These are phyloP conservation scores for Neofusicoccum umdonicola DNA, from an alignment of 2,329 filamentous ascomycete species.

Conservation along the genomic window DNA sequence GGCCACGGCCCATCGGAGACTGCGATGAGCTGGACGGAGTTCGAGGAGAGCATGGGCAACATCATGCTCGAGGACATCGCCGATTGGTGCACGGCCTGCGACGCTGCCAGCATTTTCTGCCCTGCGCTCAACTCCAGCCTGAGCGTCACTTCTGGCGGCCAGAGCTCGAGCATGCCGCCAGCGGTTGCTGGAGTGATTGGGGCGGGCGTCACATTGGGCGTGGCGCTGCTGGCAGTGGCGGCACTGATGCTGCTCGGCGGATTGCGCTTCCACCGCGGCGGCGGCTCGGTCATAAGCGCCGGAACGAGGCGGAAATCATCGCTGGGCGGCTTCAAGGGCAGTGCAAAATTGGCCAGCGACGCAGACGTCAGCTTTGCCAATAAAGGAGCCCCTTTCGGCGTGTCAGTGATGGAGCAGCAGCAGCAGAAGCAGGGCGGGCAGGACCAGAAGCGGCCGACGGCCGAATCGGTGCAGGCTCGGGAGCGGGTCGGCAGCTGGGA, in stretches of 20 bases:
- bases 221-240: slow-evolving; percentile 42
- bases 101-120: slow-evolving; percentile 51
- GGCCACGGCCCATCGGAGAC: slow-evolving; percentile 42
- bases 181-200: slow-evolving; percentile 57
- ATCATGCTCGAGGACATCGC: slow-evolving; percentile 44
- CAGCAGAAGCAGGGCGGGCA: slow-evolving; percentile 22
- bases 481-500: slow-evolving; percentile 60
- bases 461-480: slow-evolving; percentile 42
- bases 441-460: slow-evolving; percentile 27
- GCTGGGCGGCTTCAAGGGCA: slow-evolving; percentile 57
- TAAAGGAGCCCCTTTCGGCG: slow-evolving; percentile 5
- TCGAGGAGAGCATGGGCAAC: slow-evolving; percentile 42
- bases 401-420: slow-evolving; percentile 25
- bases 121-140: slow-evolving; percentile 26
- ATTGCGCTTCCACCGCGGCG: slow-evolving; percentile 44
- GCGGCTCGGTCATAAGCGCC: slow-evolving; percentile 18
- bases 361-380: slow-evolving; percentile 46
- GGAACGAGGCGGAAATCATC: slow-evolving; percentile 33
- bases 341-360: slow-evolving; percentile 54
- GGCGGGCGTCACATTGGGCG: slow-evolving; percentile 50
- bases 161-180: slow-evolving; percentile 27
- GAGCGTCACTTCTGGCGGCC: neutral
- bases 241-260: slow-evolving; percentile 45
- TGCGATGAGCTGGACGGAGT: slow-evolving; percentile 52
- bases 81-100: slow-evolving; percentile 55